Evolutionary conservation across 331 rosid species (phyloP).

Genomic region (Rosa hybrid): DNA sequence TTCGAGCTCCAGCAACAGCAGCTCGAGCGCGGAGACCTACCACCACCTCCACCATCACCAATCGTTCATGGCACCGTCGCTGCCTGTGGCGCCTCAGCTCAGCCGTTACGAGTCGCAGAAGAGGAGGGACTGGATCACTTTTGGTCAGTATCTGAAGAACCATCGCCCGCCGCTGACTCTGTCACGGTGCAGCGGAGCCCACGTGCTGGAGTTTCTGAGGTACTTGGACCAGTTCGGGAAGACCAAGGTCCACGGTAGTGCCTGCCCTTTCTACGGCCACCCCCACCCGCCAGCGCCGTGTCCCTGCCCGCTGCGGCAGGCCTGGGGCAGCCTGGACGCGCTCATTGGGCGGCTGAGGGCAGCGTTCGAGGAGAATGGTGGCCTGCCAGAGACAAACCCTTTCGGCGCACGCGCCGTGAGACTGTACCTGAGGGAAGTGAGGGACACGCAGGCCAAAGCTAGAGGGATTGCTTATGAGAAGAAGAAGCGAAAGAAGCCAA

Average conservation of each 20-base stretch:
- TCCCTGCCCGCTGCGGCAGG: slow-evolving; percentile 48
- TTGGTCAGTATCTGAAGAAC: slow-evolving; percentile 55
- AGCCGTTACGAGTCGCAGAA: slow-evolving; percentile 59
- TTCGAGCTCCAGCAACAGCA: slow-evolving; percentile 15
- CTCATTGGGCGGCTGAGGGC: slow-evolving; percentile 57
- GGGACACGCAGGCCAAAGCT: slow-evolving; percentile 54
- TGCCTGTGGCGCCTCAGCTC: slow-evolving; percentile 13
- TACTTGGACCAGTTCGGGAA: slow-evolving; percentile 52
- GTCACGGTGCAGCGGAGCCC: slow-evolving; percentile 54
- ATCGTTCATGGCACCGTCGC: neutral
- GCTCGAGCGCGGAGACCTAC: slow-evolving; percentile 16
- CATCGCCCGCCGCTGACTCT: slow-evolving; percentile 52
- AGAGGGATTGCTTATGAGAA: slow-evolving; percentile 56
- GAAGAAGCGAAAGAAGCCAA: slow-evolving; percentile 45
- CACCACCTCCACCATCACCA: slow-evolving; percentile 11
- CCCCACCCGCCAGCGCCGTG: slow-evolving; percentile 54
- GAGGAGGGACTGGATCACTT: slow-evolving; percentile 60
- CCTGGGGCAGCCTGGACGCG: slow-evolving; percentile 56
- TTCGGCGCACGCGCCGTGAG: slow-evolving; percentile 50
- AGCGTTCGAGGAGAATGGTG: slow-evolving; percentile 63
- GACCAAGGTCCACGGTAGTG: slow-evolving; percentile 42
- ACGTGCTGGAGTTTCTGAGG: slow-evolving; percentile 51
- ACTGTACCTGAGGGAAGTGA: slow-evolving; percentile 47
- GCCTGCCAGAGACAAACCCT: slow-evolving; percentile 50
- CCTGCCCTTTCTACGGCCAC: slow-evolving; percentile 47